phyloP scores from a whole-genome alignment of 345 rosid species.

The Adansonia digitata region DNA sequence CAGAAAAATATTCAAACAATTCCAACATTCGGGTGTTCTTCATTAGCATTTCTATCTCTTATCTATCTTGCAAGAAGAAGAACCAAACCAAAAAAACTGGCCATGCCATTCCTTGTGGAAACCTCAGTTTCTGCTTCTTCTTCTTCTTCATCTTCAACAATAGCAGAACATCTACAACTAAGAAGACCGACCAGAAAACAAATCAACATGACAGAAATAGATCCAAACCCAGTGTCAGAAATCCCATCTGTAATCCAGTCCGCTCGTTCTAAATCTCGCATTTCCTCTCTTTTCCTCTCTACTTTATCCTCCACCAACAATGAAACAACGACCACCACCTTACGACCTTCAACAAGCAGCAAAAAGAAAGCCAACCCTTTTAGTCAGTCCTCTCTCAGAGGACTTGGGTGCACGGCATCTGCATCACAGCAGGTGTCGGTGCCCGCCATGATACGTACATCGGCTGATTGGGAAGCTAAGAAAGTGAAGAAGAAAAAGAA shows the following conservation, averaged over 20 bases:
- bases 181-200: slow-evolving; percentile 56
- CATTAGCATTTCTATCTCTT: slow-evolving; percentile 5
- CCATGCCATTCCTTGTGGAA: slow-evolving; percentile 51
- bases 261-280: slow-evolving; percentile 38
- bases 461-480: slow-evolving; percentile 75
- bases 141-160: slow-evolving; percentile 32
- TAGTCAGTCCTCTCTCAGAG: slow-evolving; percentile 44
- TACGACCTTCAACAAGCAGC: no score
- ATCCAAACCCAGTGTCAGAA: slow-evolving; percentile 32
- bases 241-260: slow-evolving; percentile 33
- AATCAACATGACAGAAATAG: slow-evolving; percentile 21
- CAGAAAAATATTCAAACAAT: no score
- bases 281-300: slow-evolving; percentile 48
- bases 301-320: slow-evolving; percentile 22
- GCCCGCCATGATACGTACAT: slow-evolving; percentile 70
- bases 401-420: slow-evolving; percentile 70
- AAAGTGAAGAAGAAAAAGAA: slow-evolving; percentile 42
- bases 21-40: neutral
- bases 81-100: neutral
- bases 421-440: slow-evolving; percentile 79
- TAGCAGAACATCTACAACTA: slow-evolving; percentile 39
- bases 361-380: slow-evolving; percentile 47
- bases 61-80: neutral
- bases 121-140: slow-evolving; percentile 19
- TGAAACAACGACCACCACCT: no score